phyloP scores from a whole-genome alignment of 2,329 filamentous ascomycete genomes.

The Pleomassaria siparia region DNA sequence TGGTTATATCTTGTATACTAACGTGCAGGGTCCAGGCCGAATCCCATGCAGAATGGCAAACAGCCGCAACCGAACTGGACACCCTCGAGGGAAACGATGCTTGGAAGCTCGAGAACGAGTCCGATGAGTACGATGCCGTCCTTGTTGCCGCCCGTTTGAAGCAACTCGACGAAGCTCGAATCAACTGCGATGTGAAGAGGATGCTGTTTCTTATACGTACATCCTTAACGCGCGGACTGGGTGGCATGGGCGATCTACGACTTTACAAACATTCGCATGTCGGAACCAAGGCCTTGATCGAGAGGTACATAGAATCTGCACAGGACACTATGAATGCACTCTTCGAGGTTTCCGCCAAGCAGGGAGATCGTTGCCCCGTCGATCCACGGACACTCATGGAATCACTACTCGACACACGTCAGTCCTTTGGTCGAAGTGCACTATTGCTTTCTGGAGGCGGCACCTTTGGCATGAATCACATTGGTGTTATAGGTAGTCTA shows the following conservation, averaged over 20 bases:
- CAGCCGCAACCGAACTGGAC: constrained; percentile 76
- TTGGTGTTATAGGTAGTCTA: constrained; percentile 81
- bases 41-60: constrained; percentile 71
- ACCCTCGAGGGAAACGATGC: constrained; percentile 74
- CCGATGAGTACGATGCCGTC: constrained; percentile 69
- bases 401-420: constrained; percentile 69
- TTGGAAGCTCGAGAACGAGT: constrained; percentile 73
- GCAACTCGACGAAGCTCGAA: constrained; percentile 73
- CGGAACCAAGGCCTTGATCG: constrained; percentile 84
- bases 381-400: constrained; percentile 66
- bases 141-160: constrained; percentile 70
- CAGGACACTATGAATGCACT: constrained; percentile 72
- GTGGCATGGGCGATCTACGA: constrained; percentile 79
- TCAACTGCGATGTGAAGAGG: constrained; percentile 68
- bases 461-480: constrained; percentile 89
- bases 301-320: constrained; percentile 81
- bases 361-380: constrained; percentile 52
- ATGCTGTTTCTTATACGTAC: constrained; percentile 85
- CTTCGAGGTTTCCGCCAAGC: constrained; percentile 61
- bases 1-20: constrained; percentile 23
- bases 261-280: constrained; percentile 83
- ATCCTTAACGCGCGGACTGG: constrained; percentile 75
- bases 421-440: constrained; percentile 83
- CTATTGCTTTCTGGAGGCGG: constrained; percentile 82
- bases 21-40: constrained; percentile 57